phyloP scores from a whole-genome alignment of 2,329 filamentous ascomycete genomes.

The Claviceps capensis region DNA sequence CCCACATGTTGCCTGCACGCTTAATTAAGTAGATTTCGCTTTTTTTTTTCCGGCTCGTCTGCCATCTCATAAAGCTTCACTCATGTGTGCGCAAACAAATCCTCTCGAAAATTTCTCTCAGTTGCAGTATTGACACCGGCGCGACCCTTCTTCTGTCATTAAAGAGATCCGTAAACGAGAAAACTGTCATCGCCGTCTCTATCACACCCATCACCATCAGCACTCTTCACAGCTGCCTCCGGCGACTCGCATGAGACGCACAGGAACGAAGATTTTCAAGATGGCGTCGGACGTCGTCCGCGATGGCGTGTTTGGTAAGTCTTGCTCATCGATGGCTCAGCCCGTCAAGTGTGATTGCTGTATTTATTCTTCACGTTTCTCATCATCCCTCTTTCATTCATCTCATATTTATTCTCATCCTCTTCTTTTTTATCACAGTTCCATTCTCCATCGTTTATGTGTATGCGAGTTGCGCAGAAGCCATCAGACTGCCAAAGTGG shows the following conservation, averaged over 20 bases:
- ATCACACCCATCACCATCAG: background rate
- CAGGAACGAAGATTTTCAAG: constrained; percentile 22
- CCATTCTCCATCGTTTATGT: too few species aligned
- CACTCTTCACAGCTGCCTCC: background rate
- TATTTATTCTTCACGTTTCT: too few species aligned
- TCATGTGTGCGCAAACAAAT: background rate
- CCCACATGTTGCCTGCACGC: too few species aligned
- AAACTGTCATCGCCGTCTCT: background rate
- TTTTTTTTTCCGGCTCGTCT: background rate
- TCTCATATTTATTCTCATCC: background rate
- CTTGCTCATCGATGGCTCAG: background rate
- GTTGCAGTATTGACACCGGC: too few species aligned
- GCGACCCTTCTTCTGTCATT: background rate
- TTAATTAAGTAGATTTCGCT: background rate
- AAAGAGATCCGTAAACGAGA: background rate
- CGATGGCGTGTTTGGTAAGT: constrained; percentile 45
- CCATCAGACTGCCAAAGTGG: too few species aligned
- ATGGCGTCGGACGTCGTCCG: constrained; percentile 41
- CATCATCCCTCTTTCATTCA: background rate
- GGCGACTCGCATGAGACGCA: constrained; percentile 18
- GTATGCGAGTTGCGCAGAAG: too few species aligned
- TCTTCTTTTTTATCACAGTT: background rate
- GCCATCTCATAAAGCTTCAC: background rate
- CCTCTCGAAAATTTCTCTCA: background rate
- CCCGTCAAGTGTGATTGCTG: background rate